Base-by-base conservation (phyloP, 1,139 yeast genomes). In the Taphrina flavorubra region DNA sequence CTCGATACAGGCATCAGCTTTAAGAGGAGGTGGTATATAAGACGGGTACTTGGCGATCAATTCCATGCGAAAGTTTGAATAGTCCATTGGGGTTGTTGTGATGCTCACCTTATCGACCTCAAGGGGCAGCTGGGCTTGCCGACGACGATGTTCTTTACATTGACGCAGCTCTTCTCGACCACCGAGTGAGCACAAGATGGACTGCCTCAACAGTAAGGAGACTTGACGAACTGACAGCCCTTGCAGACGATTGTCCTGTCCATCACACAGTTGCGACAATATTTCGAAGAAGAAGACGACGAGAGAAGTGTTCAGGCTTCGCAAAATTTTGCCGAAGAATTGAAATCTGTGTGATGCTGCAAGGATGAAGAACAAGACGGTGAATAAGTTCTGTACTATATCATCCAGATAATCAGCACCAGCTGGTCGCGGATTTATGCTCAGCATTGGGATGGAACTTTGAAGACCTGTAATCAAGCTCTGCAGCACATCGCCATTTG, bases 31-130 rank as follows among this genome's bases (percentile, higher is more conserved):
- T 1, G 88, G 86, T 1, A 82, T 78, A 72, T 82, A 87, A 4
- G 89, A 79, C 0, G 98, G 97, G 75, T 86, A 92, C 72, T 96
- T 84, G 34, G 92, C 85, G 3, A 83, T 78, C 6, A 92, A 78
- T 72, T 91, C 96, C 71, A 88, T 89, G 71, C 91, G 82, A 75
- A 89, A 90, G 4, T 90, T 86, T 75, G 86, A 87, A 76, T 90
- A 92, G 73, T 91, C 96, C 44, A 91, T 78, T 0, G 96, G 94
- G 1, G 96, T 86, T 46, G 91, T 86, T 0, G 82, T 80, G 59
- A 86, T 66, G 77, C 77, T 65, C 71, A 75, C 55, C 70, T 74
- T 70, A 51, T 70, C 72, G 46, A 69, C 68, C 18, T 73, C 79
- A 59, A 78, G 78, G 37, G 80, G 78, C 34, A 87, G 78, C 0